Percentiles rank a stretch among this genome's conserved stretches.
Evolutionary conservation across 352 stramenopile species (phyloP).

Genomic region (Chrysophaeum taylorii): DNA sequence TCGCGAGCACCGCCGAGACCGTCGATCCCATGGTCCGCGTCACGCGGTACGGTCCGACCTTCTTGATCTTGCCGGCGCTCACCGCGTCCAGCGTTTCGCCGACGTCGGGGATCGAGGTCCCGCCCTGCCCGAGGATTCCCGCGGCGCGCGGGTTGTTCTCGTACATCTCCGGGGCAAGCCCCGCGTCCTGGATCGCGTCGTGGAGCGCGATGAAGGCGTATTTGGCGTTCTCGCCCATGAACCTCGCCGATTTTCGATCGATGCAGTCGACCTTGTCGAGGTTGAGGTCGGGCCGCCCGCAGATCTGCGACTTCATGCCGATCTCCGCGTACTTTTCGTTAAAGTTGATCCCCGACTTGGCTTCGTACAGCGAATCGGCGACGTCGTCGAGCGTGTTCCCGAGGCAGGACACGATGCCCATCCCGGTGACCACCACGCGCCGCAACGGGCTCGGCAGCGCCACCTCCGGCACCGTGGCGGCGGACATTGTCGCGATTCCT

Average conservation of each 20-base stretch:
- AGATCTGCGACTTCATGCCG: conserved; percentile 58
- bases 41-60: conserved; percentile 60
- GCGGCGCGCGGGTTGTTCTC: conserved; percentile 52
- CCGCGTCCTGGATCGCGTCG: conserved; percentile 19
- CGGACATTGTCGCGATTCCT: no score
- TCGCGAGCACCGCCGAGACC: conserved; percentile 50
- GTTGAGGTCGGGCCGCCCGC: conserved; percentile 39
- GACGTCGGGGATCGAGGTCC: conserved; percentile 57
- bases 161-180: conserved; percentile 48
- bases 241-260: conserved; percentile 51
- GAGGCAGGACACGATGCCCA: conserved; percentile 59
- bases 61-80: conserved; percentile 37
- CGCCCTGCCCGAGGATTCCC: conserved; percentile 57
- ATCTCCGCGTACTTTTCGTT: conserved; percentile 49
- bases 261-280: conserved; percentile 39
- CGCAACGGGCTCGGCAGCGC: conserved; percentile 8
- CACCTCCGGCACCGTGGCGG: background rate
- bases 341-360: conserved; percentile 44
- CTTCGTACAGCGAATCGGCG: conserved; percentile 44
- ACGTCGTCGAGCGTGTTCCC: conserved; percentile 60
- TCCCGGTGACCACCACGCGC: conserved; percentile 56
- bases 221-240: conserved; percentile 57
- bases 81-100: conserved; percentile 55
- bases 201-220: conserved; percentile 55
- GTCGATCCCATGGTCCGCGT: conserved; percentile 59